Base-by-base conservation (phyloP, 2,329 filamentous ascomycete genomes). In the Monosporascus sp. region DNA sequence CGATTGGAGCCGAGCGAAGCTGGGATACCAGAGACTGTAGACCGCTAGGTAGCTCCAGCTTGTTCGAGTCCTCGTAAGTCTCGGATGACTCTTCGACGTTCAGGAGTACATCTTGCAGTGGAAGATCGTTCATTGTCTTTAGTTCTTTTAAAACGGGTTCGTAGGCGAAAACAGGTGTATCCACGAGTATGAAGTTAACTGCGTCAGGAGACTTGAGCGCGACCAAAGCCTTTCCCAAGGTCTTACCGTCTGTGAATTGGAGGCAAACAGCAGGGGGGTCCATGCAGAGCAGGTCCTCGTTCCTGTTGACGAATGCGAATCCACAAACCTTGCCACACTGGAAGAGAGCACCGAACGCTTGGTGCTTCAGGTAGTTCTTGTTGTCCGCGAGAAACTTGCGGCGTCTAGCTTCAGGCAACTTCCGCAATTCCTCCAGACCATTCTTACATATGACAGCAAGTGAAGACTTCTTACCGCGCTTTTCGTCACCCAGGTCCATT, bases 131-230 rank as follows among this genome's bases (percentile, higher is more conserved):
- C 18, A 81, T 80, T 0, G 71, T 66, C 61, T 87, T 78, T 1
- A 89, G 69, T 1, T 79, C 74, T 48, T 75, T 65, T 7, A 90
- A 65, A 2, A 89, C 74, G 0, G 87, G 86, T 50, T 88, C 82
- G 51, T 83, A 88, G 0, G 85, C 81, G 63, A 89, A 89, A 0
- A 85, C 74, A 0, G 86, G 73, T 0, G 85, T 85, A 44, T 87
- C 79, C 0, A 89, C 78, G 3, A 84, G 67, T 0, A 84, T 63
- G 38, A 88, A 82, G 2, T 57, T 62, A 3, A 78, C 43, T 0
- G 55, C 22, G 38, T 18, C 74, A 0, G 62, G 52, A 2, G 22
- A 26, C 22, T 46, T 46, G 4, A 46, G 24, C 22, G n/a, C 11
- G 3, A 46, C 24, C 43, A 46, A 46, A 24, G 5, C 24, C 20